Conservation (phyloP, 208 protist genomes). For the Trypanosoma scelopori region DNA sequence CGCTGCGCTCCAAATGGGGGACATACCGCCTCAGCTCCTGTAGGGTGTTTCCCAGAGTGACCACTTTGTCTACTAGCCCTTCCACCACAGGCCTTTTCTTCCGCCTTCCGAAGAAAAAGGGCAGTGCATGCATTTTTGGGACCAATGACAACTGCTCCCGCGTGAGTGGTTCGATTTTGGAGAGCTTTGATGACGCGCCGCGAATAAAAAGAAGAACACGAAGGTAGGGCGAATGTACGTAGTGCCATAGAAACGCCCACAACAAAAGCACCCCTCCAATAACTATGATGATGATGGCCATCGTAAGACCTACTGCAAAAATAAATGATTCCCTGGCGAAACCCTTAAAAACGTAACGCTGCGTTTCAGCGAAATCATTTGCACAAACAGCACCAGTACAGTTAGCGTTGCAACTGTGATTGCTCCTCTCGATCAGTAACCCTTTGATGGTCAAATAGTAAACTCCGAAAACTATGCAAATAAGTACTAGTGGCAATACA, state of each 20-base stretch:
- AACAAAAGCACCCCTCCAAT: constrained; percentile 6
- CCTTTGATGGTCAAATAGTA: constrained; percentile 40
- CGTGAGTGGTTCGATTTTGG: constrained; percentile 10
- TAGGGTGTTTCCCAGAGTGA: constrained; percentile 11
- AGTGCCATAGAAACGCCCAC: constrained; percentile 21
- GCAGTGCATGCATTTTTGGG: neutral
- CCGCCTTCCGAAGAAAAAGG: constrained; percentile 1
- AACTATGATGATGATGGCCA: constrained; percentile 26
- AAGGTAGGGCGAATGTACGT: constrained; percentile 6
- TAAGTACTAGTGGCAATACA: constrained; percentile 23
- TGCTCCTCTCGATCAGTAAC: neutral
- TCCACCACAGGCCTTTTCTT: neutral
- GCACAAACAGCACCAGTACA: neutral
- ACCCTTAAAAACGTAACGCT: constrained; percentile 10
- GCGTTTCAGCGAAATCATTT: neutral
- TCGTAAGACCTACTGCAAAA: constrained; percentile 31
- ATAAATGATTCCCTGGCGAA: constrained; percentile 28
- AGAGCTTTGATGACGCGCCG: neutral
- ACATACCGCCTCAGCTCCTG: constrained; percentile 8
- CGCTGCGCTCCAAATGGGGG: neutral
- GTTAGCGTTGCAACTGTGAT: neutral
- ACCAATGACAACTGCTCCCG: neutral
- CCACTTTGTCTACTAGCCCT: constrained; percentile 10
- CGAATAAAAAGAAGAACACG: constrained; percentile 13
- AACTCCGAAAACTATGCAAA: constrained; percentile 36